Evolutionary conservation across 139 green algal species (phyloP), one percentile per base, ranked within the genome.

Genomic region (Monoraphidium neglectum): DNA sequence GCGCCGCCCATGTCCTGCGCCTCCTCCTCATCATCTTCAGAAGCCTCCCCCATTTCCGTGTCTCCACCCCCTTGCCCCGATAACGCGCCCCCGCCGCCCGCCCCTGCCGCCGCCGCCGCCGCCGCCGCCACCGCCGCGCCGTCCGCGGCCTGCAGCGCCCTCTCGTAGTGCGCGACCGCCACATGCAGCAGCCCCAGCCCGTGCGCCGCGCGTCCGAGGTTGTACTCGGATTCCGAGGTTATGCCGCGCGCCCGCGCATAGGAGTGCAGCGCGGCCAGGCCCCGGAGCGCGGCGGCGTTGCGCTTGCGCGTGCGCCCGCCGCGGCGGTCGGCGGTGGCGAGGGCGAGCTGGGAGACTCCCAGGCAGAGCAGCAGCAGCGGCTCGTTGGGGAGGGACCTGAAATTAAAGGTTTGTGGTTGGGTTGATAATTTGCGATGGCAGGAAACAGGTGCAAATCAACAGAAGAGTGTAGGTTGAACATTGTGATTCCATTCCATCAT

Each of bases 181-280:
- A 98, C 47, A 68, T 94, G 84, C 37, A 87, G 24, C 43, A 98
- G 79, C 13, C 90, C 88, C 33, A 98, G 71, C 28, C 93, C 83
- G 59, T 97, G 93, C 5, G 88, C 86, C 10, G 91, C 93, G 3
- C 94, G 79, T 0, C 86, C 94, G 13, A 96, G 40, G 82, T 98
- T 98, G 86, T 97, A 98, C 1, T 60, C 63, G 1, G 72, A 76
- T 76, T 97, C 93, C 53, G 56, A 30, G 26, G 56, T 15, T 10
- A 30, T 6, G 26, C 56, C 24, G 56, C 26, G 26, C 26, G 26
- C 26, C 10, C 26, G 26, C 18, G 74, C 74, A 62, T 80, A 80
- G 1, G 53, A 68, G 62, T 74, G 53, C 36, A 80, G 43, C 3
- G 65, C 91, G 3, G 93, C 89, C 81, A 97, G 96, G 13, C 82